phyloP scores from a whole-genome alignment of 352 stramenopile species.

The Pythium grandisporangium region DNA sequence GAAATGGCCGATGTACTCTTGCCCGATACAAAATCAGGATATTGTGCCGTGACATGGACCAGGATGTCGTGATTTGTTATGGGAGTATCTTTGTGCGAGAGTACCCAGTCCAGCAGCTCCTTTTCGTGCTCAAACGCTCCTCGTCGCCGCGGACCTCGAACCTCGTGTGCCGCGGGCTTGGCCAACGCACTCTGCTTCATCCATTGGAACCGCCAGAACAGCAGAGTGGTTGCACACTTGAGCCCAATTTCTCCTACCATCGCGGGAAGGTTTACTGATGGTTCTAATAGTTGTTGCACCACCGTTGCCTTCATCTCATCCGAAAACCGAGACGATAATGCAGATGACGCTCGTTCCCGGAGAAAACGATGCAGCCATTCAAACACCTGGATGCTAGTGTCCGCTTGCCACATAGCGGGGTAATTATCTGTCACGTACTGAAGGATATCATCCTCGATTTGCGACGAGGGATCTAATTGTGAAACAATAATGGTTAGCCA shows the following conservation, averaged over 20 bases:
- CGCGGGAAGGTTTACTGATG: too few relatives aligned
- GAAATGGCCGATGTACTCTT: constrained; percentile 48
- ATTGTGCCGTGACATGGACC: constrained; percentile 34
- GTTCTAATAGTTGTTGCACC: constrained; percentile 2
- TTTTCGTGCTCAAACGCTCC: constrained; percentile 19
- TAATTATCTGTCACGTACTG: constrained; percentile 56
- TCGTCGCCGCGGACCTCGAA: constrained; percentile 3
- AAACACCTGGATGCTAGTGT: constrained; percentile 27
- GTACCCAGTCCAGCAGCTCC: constrained; percentile 45
- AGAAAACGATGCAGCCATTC: constrained; percentile 49
- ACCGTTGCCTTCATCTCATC: constrained; percentile 1
- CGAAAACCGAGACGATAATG: constrained; percentile 7
- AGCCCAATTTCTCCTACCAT: constrained; percentile 35
- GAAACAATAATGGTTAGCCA: too few relatives aligned
- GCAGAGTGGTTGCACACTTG: constrained; percentile 46
- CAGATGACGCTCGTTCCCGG: constrained; percentile 16
- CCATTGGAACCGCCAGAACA: constrained; percentile 49
- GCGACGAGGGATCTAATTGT: too few relatives aligned
- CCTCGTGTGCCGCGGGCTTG: background rate
- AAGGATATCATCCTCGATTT: constrained; percentile 47
- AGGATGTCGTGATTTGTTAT: constrained; percentile 62
- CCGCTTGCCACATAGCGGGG: constrained; percentile 40
- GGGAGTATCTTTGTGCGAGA: constrained; percentile 22
- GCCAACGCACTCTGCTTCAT: constrained; percentile 10
- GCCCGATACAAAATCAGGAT: constrained; percentile 44